Conservation (phyloP, 2,329 filamentous ascomycete genomes). For the Pseudocercospora eumusae region DNA sequence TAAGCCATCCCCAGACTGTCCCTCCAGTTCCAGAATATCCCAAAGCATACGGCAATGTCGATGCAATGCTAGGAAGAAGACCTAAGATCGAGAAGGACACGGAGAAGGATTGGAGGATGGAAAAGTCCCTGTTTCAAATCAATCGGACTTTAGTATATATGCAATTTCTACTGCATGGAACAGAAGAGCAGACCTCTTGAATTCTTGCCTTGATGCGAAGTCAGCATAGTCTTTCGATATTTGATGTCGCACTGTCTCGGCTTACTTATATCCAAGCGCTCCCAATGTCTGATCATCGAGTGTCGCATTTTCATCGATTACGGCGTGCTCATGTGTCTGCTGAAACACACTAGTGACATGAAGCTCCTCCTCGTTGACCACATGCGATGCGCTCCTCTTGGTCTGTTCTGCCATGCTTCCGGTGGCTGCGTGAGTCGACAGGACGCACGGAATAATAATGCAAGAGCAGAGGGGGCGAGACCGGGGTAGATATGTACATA, state of each 20-base stretch:
- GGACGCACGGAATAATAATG: neutral
- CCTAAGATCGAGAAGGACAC: conserved; percentile 43
- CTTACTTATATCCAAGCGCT: conserved; percentile 30
- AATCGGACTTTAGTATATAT: conserved; percentile 21
- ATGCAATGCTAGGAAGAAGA: conserved; percentile 44
- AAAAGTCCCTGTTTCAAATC: conserved; percentile 34
- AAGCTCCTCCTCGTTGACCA: neutral
- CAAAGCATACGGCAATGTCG: conserved; percentile 41
- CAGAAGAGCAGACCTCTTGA: neutral
- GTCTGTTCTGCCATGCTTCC: conserved; percentile 2
- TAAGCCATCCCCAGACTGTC: conserved; percentile 40
- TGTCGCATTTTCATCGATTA: conserved; percentile 24
- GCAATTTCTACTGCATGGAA: neutral
- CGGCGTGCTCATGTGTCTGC: conserved; percentile 23
- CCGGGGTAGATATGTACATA: neutral
- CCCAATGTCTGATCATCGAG: conserved; percentile 26
- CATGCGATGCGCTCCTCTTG: neutral
- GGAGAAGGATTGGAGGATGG: conserved; percentile 40
- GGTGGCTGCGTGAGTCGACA: neutral
- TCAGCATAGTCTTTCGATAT: neutral
- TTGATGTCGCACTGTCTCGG: neutral
- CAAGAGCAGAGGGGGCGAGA: neutral
- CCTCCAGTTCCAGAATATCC: conserved; percentile 36
- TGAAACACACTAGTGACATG: conserved; percentile 27
- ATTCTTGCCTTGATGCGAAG: conserved; percentile 9